phyloP scores from a whole-genome alignment of 345 rosid species.

The Rhodomyrtus tomentosa region DNA sequence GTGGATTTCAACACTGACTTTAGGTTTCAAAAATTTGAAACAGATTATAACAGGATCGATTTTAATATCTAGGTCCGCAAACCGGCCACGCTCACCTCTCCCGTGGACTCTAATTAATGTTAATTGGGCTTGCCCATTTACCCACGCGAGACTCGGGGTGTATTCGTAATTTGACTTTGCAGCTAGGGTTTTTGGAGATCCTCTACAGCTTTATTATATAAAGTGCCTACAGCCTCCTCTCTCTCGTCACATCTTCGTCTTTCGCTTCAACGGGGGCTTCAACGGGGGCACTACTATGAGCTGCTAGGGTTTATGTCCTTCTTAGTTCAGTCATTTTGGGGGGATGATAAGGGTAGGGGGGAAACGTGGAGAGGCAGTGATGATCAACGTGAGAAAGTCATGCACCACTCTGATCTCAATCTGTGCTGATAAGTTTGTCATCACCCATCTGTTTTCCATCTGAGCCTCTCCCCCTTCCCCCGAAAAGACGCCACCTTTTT shows the following conservation, averaged over 20 bases:
- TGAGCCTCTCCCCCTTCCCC: conserved; percentile 19
- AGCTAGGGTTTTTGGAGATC: background rate
- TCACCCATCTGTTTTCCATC: conserved; percentile 17
- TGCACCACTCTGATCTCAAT: conserved; percentile 52
- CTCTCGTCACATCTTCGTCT: background rate
- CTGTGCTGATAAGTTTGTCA: conserved; percentile 40
- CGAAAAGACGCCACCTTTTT: background rate
- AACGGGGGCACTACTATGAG: background rate
- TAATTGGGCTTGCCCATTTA: background rate
- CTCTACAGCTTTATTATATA: background rate
- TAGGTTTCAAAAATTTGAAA: too few relatives aligned
- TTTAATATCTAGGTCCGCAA: too few relatives aligned
- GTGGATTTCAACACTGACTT: too few relatives aligned
- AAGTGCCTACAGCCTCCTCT: background rate
- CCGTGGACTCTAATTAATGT: too few relatives aligned
- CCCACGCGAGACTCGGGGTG: background rate
- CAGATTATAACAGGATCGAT: too few relatives aligned
- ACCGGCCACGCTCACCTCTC: too few relatives aligned
- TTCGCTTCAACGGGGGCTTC: background rate
- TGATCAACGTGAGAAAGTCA: conserved; percentile 35
- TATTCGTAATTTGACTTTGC: background rate
- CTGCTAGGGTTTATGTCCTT: background rate
- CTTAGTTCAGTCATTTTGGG: background rate
- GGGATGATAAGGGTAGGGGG: background rate
- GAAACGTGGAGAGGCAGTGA: conserved; percentile 16